Evolutionary conservation across 208 protist species (phyloP), one percentile per base, ranked within the genome.

Genomic region (Leishmania lainsoni): DNA sequence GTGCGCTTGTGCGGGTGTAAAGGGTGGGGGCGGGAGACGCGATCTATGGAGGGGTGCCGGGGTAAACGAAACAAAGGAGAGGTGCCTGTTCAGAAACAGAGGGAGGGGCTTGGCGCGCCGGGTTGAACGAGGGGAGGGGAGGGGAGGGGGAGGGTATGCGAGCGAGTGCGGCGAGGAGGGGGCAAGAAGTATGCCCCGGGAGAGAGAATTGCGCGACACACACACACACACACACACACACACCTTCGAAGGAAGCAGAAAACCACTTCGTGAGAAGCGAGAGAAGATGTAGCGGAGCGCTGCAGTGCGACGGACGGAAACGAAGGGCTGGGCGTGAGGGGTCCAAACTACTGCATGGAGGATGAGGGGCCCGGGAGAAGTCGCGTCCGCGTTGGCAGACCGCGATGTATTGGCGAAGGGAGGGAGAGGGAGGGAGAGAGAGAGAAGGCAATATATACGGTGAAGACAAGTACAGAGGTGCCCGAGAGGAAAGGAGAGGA

Each of bases 61-160:
- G 49, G 61, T 58, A 52, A 72, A 72, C 45, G 63, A 65, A 45
- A 52, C 22, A 63, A 76, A 42, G 52, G 12, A 45, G 72, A n/a
- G 39, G n/a, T 52, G 75, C 29, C 76, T 80, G 76, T 80, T 80
- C 16, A 80, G 32, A 80, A 80, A 80, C 76, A 80, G 76, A 77
- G 35, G 52, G 26, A 29, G 5, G 9, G 12, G 61, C 61, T 39
- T 66, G 61, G 35, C 61, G 6, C 29, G 61, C 29, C 61, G n/a
- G 14, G 63, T 14, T 1, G 26, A 29, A 2, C 0, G 70, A 3
- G 70, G 26, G 12, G n/a, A 10, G 29, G 26, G 5, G 45, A n/a
- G 22, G 48, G 29, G 20, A 3, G 66, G 1, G 66, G n/a, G 39
- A 5, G 66, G 1, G 66, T 71, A 39, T 49, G 39, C 69, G 22